These are phyloP conservation scores for Paramecium tetraurelia DNA, from an alignment of 73 alveolate species.

Conservation along the genomic window DNA sequence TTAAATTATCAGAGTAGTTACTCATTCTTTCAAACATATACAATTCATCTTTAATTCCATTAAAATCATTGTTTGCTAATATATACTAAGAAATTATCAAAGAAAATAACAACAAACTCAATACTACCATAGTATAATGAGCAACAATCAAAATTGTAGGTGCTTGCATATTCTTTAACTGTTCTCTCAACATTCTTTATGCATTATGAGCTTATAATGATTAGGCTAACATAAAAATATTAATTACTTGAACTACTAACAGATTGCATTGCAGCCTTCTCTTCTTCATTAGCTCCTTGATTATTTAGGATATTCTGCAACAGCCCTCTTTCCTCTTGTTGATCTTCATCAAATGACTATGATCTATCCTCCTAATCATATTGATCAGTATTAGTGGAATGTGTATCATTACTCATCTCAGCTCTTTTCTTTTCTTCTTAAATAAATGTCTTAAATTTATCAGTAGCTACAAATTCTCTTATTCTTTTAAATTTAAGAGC, in stretches of 20 bases:
- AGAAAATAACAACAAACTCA: slow-evolving; percentile 44
- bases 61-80: background rate
- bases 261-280: slow-evolving; percentile 39
- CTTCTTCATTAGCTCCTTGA: slow-evolving; percentile 39
- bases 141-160: slow-evolving; percentile 54
- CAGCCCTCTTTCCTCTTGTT: background rate
- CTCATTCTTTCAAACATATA: slow-evolving; percentile 3
- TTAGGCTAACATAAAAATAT: background rate
- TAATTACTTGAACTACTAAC: slow-evolving; percentile 30
- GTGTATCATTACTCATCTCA: background rate
- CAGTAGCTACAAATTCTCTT: background rate
- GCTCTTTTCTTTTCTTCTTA: background rate
- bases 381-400: slow-evolving; percentile 23
- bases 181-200: slow-evolving; percentile 47
- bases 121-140: slow-evolving; percentile 19
- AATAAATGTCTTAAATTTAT: background rate
- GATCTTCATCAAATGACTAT: background rate
- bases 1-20: background rate
- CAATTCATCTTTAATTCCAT: slow-evolving; percentile 1
- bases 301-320: background rate
- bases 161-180: slow-evolving; percentile 46
- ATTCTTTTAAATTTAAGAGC: background rate
- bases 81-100: background rate
- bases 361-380: background rate
- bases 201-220: slow-evolving; percentile 49